Percentiles rank a stretch among this genome's conserved stretches.
phyloP scores from a whole-genome alignment of 2,329 filamentous ascomycete genomes.

The Dactylellina sp. region DNA sequence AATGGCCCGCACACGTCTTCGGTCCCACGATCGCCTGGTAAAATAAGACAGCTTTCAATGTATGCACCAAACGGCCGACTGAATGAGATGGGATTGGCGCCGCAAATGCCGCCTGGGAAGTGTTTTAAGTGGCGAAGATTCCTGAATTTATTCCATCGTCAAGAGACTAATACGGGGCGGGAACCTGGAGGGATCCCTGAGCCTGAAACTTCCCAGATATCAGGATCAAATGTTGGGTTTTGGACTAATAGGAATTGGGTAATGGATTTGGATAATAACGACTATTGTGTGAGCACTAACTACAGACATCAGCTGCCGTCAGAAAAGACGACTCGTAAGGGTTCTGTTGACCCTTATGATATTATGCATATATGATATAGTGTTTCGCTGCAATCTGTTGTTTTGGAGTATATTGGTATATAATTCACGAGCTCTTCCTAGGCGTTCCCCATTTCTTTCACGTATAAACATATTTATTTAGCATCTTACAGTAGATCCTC shows the following conservation, averaged over 20 bases:
- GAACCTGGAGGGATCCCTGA: conserved; percentile 1
- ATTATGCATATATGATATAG: not conserved
- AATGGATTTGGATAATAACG: conserved; percentile 43
- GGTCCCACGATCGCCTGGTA: not conserved
- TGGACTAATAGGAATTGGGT: conserved; percentile 20
- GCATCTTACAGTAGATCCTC: too few relatives aligned
- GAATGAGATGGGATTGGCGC: conserved; percentile 32
- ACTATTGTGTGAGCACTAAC: conserved; percentile 30
- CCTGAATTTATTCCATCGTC: conserved; percentile 11
- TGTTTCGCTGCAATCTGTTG: not conserved
- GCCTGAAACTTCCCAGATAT: not conserved
- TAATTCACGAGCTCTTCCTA: too few relatives aligned
- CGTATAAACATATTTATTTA: too few relatives aligned
- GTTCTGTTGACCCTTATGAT: conserved; percentile 10
- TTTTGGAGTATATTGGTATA: too few relatives aligned
- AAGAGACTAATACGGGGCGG: conserved; percentile 8
- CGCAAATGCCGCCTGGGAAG: conserved; percentile 35
- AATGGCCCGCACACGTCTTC: not conserved
- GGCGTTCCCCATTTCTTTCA: too few relatives aligned
- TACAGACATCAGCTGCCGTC: conserved; percentile 27
- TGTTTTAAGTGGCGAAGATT: conserved; percentile 14
- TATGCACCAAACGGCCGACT: conserved; percentile 18
- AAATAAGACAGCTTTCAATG: conserved; percentile 7
- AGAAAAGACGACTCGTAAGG: conserved; percentile 2
- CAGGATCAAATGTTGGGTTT: conserved; percentile 33